Base-by-base conservation (phyloP, 441 rosid species). In the Lagerstroemia fauriei region DNA sequence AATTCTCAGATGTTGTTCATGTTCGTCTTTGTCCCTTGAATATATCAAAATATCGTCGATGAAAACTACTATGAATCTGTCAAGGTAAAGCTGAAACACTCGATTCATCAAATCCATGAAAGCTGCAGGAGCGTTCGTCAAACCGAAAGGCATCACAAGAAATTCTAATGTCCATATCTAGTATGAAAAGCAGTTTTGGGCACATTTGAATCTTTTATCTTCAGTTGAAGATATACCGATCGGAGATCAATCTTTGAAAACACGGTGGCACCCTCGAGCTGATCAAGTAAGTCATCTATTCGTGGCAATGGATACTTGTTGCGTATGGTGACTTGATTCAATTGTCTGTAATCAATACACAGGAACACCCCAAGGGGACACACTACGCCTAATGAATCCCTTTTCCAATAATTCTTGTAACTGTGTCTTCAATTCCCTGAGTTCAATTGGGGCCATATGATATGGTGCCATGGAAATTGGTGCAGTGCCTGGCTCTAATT, bases 191-290 rank as follows among this genome's bases (percentile, higher is more conserved):
- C 22, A 0, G 69, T 25, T 0, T 77, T 77, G 6, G 9, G 29
- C 41, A 76, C 78, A 76, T 76, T 34, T 18, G 18, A 20, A 12
- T 27, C 29, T 59, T 76, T 76, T 24, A 77, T 61, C 14, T 77
- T 57, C n/a, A 77, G 20, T 12, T 77, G 80, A n/a, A 57, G 71
- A 34, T 77, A 77, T 14, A 71, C 71, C 4, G 46, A 77, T 8
- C 71, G 47, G n/a, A 77, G 69, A 29, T 59, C 80, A 32, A 77
- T 77, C 69, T 77, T 77, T 6, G 3, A 77, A 32, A 77, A 77
- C 0, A 77, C 41, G 5, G 4, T n/a, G 4, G 70, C 46, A 27
- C 71, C 71, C 57, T 16, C 0, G 3, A 77, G 29, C 14, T 77
- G 46, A 59, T 57, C 71, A 27, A 57, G 57, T 16, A 77, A 61